Conservation (phyloP, 2,329 filamentous ascomycete genomes). For the Orbilia quercus region DNA sequence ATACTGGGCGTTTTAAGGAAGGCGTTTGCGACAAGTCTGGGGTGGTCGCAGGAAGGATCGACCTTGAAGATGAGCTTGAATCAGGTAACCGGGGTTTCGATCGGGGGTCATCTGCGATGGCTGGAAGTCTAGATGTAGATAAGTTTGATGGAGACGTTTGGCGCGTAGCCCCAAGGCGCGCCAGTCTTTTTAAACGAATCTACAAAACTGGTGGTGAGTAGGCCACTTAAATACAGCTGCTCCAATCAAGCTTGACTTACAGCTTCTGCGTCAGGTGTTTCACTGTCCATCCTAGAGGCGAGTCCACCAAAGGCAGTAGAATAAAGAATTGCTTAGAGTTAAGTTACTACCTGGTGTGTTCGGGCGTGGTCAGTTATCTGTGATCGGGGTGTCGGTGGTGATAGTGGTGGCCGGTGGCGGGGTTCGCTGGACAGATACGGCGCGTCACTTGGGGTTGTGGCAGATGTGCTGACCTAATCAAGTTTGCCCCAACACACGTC, state of each 20-base stretch:
- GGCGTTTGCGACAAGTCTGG: neutral
- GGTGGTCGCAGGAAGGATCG: neutral
- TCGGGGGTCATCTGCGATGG: neutral
- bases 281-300: constrained; percentile 31
- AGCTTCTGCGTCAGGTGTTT: constrained; percentile 39
- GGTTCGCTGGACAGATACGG: neutral
- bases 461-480: neutral
- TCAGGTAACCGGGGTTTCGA: constrained; percentile 7
- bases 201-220: constrained; percentile 6
- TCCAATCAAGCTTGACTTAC: constrained; percentile 2
- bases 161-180: constrained; percentile 34
- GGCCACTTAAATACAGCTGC: neutral
- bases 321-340: too few relatives aligned
- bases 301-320: too few relatives aligned
- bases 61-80: neutral
- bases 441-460: neutral
- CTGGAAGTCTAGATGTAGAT: neutral
- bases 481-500: neutral
- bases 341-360: too few relatives aligned
- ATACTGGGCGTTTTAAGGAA: constrained; percentile 43
- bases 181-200: constrained; percentile 48
- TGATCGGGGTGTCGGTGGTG: neutral
- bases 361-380: neutral
- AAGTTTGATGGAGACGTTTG: constrained; percentile 12
- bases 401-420: too few relatives aligned